Percentiles rank a stretch among this genome's conserved stretches.
Conservation (phyloP, 2,329 filamentous ascomycete species). For the Penicillium sp. region DNA sequence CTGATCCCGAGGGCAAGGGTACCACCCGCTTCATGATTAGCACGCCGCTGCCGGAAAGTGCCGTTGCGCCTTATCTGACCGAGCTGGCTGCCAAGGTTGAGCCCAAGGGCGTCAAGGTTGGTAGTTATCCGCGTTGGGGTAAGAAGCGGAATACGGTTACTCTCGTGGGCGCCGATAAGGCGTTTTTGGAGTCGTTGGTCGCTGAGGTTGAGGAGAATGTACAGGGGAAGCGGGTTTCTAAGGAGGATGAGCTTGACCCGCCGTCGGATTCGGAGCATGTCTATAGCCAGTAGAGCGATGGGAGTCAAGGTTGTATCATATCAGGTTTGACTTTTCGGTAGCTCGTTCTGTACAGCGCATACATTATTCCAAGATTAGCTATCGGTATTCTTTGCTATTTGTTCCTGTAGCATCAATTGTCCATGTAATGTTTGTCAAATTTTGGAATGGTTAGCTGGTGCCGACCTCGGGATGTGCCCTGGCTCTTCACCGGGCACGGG, state of each 20-base stretch:
- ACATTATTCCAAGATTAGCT: background rate
- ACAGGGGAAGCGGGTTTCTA: slow-evolving; percentile 65
- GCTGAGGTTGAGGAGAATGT: slow-evolving; percentile 75
- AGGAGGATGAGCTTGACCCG: slow-evolving; percentile 70
- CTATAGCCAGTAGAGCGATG: slow-evolving; percentile 19
- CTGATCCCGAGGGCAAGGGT: slow-evolving; percentile 77
- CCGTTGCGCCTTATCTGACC: slow-evolving; percentile 78
- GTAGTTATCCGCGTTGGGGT: slow-evolving; percentile 91
- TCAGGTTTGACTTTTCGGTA: background rate
- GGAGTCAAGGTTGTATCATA: background rate
- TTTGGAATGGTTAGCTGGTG: background rate
- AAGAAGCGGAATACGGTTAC: slow-evolving; percentile 87
- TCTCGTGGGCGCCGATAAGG: slow-evolving; percentile 72
- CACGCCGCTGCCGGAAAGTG: slow-evolving; percentile 83
- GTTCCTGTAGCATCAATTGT: too few species aligned
- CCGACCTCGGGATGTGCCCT: background rate
- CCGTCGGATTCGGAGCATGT: slow-evolving; percentile 26
- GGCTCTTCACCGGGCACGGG: background rate
- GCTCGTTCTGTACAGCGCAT: background rate
- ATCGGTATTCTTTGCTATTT: too few species aligned
- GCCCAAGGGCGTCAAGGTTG: slow-evolving; percentile 80
- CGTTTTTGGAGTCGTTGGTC: slow-evolving; percentile 75
- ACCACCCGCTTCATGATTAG: slow-evolving; percentile 77
- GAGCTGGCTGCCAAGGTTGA: slow-evolving; percentile 72
- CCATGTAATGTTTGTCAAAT: background rate